Evolutionary conservation across 192 early-diverging fungal species (phyloP), one percentile per base, ranked within the genome.

Genomic region (Gaertneriomyces semiglobifer): DNA sequence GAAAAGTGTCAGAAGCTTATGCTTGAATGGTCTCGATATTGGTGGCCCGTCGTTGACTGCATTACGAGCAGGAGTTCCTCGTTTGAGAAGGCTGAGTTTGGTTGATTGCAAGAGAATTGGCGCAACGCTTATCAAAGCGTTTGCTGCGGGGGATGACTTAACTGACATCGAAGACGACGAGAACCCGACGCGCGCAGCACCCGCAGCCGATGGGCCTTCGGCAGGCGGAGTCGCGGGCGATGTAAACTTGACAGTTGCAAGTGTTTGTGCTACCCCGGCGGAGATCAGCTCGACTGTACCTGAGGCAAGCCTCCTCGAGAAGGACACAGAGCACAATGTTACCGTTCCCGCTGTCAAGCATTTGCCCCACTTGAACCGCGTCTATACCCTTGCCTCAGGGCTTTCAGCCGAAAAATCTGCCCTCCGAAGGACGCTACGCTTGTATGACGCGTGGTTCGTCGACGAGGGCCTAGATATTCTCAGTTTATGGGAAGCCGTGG

Each of bases 401-500:
- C n/a, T 10, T 52, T 66, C 16, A 3, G 55, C 60, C 25, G 62
- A 71, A 45, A 62, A 73, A 43, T 58, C 75, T 54, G 41, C 39
- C 5, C 44, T 71, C 38, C 20, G 63, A 0, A 52, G 44, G 33
- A 33, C 25, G 25, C 25, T 33, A 2, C 25, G 25, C 25, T 2
- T 33, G 25, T 33, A 33, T 16, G 79, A 81, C 52, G 39, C 58
- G 50, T 81, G 79, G 79, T 81, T 77, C 63, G 58, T 75, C 18
- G 75, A 81, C 41, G 79, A 81, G 62, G 70, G 70, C 3, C 54
- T 81, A 19, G 79, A 81, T 71, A 81, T 81, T 42, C 55, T 75
- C 68, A 67, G 58, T 14, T 55, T 77, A 44, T 77, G 74, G 70
- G 74, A 72, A 54, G 68, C 54, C 19, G 72, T 70, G 16, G 72